A percentile compares a stretch with the other conserved stretches of the same genome.
Conservation (phyloP, 495 filamentous ascomycete species). For the Neurospora sp. region DNA sequence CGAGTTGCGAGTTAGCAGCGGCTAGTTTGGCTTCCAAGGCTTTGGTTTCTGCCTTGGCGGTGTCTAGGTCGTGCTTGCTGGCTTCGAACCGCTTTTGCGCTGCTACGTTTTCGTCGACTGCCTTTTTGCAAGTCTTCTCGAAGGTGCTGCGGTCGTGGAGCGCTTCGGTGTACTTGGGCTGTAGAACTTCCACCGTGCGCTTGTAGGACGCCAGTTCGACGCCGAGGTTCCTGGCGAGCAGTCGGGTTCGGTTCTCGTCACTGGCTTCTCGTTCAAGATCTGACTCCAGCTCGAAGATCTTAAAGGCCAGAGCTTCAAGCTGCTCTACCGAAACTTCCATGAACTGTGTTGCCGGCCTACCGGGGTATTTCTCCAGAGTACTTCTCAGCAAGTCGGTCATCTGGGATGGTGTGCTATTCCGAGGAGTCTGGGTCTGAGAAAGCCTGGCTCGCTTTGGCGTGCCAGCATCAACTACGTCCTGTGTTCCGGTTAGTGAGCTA, state of each 20-base stretch:
- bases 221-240: constrained; percentile 21
- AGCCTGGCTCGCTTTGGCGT: constrained; percentile 14
- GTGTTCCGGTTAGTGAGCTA: neutral
- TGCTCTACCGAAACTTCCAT: constrained; percentile 25
- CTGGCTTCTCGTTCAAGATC: constrained; percentile 13
- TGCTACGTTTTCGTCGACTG: constrained; percentile 11
- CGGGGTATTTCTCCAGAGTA: constrained; percentile 7
- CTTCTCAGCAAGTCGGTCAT: constrained; percentile 19
- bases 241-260: constrained; percentile 16
- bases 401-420: constrained; percentile 2
- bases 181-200: constrained; percentile 16
- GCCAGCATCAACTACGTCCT: constrained; percentile 25
- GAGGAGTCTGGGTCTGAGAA: constrained; percentile 4
- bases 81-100: constrained; percentile 23
- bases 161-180: constrained; percentile 25
- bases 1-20: constrained; percentile 36
- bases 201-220: constrained; percentile 19
- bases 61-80: constrained; percentile 31
- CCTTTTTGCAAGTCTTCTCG: constrained; percentile 23
- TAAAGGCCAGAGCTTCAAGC: constrained; percentile 25
- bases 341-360: neutral
- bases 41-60: constrained; percentile 41
- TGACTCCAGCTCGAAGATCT: constrained; percentile 23
- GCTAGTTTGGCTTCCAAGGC: constrained; percentile 40
- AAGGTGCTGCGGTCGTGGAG: constrained; percentile 28